These are phyloP conservation scores for Geotrichum restrictum DNA, from an alignment of 1,139 yeast genomes.

Conservation along the genomic window DNA sequence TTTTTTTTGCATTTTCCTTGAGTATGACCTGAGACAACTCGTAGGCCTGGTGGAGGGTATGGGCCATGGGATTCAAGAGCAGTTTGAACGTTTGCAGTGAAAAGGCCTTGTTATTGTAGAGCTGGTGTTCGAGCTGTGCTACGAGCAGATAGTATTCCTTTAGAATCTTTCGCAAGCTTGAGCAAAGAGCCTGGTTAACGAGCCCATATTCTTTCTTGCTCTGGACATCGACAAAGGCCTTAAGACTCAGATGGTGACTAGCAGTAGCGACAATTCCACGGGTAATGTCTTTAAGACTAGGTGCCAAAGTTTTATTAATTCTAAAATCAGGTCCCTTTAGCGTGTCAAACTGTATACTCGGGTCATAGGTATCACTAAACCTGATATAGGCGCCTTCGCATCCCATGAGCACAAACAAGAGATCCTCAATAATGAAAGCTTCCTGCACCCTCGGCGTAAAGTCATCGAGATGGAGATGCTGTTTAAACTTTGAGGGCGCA, in stretches of 20 bases:
- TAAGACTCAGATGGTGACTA: constrained; percentile 54
- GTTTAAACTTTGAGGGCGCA: constrained; percentile 16
- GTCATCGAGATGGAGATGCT: constrained; percentile 30
- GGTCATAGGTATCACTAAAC: constrained; percentile 59
- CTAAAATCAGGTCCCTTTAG: constrained; percentile 71
- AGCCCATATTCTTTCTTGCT: constrained; percentile 57
- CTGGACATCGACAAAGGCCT: constrained; percentile 55
- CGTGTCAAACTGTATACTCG: constrained; percentile 38
- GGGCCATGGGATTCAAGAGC: constrained; percentile 38
- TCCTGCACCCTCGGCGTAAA: constrained; percentile 54
- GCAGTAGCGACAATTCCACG: constrained; percentile 60
- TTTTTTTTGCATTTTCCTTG: constrained; percentile 33
- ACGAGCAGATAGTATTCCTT: constrained; percentile 49
- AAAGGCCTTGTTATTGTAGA: constrained; percentile 45
- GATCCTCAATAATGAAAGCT: constrained; percentile 65
- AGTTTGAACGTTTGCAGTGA: constrained; percentile 51
- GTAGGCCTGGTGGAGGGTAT: constrained; percentile 53
- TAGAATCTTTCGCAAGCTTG: constrained; percentile 51
- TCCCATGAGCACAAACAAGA: constrained; percentile 66
- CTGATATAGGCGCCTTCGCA: constrained; percentile 75
- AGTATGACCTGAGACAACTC: constrained; percentile 51
- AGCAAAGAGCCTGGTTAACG: constrained; percentile 70
- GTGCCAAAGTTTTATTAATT: constrained; percentile 67
- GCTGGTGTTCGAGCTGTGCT: constrained; percentile 53
- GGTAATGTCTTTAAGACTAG: constrained; percentile 70